Evolutionary conservation across 2,329 filamentous ascomycete genomes (phyloP).

Genomic region (Amauroascus niger): DNA sequence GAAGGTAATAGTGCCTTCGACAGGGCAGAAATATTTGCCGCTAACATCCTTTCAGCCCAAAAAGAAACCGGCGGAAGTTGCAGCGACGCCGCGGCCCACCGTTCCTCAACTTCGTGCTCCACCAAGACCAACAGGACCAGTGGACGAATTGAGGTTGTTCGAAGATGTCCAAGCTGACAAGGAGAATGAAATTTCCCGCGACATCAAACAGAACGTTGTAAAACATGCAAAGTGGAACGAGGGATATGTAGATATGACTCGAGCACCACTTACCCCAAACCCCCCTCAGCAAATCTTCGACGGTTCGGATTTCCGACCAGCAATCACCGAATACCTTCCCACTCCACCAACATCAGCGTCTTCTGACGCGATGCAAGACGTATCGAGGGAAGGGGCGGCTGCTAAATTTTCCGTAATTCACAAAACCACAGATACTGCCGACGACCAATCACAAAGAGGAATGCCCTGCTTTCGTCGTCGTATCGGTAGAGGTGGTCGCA

Average conservation of each 20-base stretch:
- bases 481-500: constrained; percentile 69
- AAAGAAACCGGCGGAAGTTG: constrained; percentile 54
- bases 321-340: constrained; percentile 54
- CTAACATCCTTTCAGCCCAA: constrained; percentile 51
- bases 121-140: constrained; percentile 59
- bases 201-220: constrained; percentile 76
- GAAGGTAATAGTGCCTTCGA: constrained; percentile 52
- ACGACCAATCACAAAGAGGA: constrained; percentile 33
- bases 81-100: constrained; percentile 52
- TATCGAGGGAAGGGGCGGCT: constrained; percentile 28
- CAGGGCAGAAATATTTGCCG: constrained; percentile 31
- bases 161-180: constrained; percentile 71
- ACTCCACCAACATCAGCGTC: constrained; percentile 42
- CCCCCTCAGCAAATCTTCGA: constrained; percentile 51
- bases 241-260: constrained; percentile 78
- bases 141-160: constrained; percentile 68
- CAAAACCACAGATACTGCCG: constrained; percentile 33
- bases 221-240: constrained; percentile 90
- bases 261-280: constrained; percentile 71
- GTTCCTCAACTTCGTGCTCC: constrained; percentile 60
- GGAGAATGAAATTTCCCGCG: constrained; percentile 66
- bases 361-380: constrained; percentile 36
- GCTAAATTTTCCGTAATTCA: constrained; percentile 31
- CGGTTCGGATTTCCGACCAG: constrained; percentile 55
- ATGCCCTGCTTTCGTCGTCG: constrained; percentile 69